Evolutionary conservation across 495 filamentous ascomycete species (phyloP), one percentile per base, ranked within the genome.

Genomic region (Penicillium bialowiezense): DNA sequence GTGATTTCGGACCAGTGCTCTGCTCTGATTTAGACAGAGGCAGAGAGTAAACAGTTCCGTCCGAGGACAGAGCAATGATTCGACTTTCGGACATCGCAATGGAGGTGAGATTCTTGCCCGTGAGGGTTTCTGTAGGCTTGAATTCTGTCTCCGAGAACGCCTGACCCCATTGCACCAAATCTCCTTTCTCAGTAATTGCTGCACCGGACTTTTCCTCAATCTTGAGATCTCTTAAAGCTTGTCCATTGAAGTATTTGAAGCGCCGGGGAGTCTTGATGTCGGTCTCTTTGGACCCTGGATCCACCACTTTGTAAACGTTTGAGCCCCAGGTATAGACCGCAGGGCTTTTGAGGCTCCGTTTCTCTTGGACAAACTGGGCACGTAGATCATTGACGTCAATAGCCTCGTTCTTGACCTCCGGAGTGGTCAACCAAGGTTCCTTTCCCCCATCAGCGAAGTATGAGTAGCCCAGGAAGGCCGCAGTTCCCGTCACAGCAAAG

Each of bases 251-350:
- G 62, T 84, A 95, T 5, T 78, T 52, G 58, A 97, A 81, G 35
- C 88, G 79, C 41, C 87, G 78, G 8, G 93, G 91, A 1, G 76
- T 82, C 65, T 95, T 96, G 55, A 98, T 77, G 36, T 82, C 66
- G 18, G 67, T 68, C 38, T 96, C 90, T 33, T 85, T 77, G 5
- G 86, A 93, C 50, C 87, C 88, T 1, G 92, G 91, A 21, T 90
- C 92, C 21, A 84, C 89, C 3, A 97, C 92, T 44, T 76, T 73
- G 32, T 91, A 88, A n/a, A 71, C 76, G 59, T 98, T 98, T 2
- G 86, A 87, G 13, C 93, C 93, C 92, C 93, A 98, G 21, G 84
- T 82, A 70, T 95, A 96, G 1, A 97, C 86, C 0, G 89, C 93
- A 3, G 93, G 92, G 45, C 88, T 85, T 67, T 91, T 90, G 81